Evolutionary conservation across 352 stramenopile species (phyloP).

Genomic region (Phytophthora boehmeriae): DNA sequence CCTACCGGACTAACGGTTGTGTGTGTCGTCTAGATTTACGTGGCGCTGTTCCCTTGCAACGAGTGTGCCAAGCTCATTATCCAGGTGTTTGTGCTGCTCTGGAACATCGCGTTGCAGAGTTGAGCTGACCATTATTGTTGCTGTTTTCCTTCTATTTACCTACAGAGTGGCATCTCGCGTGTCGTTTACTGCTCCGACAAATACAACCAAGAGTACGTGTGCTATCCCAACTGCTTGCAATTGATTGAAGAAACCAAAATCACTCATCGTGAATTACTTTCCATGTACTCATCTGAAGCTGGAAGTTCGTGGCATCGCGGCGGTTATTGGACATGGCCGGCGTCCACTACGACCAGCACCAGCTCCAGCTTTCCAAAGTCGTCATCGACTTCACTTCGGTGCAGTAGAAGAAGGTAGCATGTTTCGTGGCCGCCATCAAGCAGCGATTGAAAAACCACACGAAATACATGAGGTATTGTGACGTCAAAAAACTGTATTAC

Average conservation of each 20-base stretch:
- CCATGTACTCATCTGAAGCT: constrained; percentile 36
- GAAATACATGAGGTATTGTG: background rate
- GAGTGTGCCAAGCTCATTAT: constrained; percentile 99
- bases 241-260: background rate
- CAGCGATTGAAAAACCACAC: constrained; percentile 3
- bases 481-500: constrained; percentile 20
- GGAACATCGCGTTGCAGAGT: background rate
- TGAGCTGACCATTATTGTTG: constrained; percentile 1
- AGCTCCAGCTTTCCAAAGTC: constrained; percentile 56
- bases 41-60: constrained; percentile 98
- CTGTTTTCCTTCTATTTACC: constrained; percentile 2
- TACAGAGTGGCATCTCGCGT: constrained; percentile 94
- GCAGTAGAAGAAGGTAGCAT: constrained; percentile 23
- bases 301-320: constrained; percentile 88
- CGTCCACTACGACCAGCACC: constrained; percentile 66
- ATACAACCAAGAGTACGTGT: constrained; percentile 87
- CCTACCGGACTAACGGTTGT: constrained; percentile 2
- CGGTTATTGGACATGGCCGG: constrained; percentile 89
- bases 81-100: constrained; percentile 51
- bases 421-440: constrained; percentile 14
- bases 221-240: background rate
- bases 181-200: constrained; percentile 98
- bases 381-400: constrained; percentile 73
- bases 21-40: constrained; percentile 90
- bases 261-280: constrained; percentile 17